Percentiles rank a stretch among this genome's conserved stretches.
Conservation (phyloP, 768 basidiomycete genomes). For the Galerina marginata region DNA sequence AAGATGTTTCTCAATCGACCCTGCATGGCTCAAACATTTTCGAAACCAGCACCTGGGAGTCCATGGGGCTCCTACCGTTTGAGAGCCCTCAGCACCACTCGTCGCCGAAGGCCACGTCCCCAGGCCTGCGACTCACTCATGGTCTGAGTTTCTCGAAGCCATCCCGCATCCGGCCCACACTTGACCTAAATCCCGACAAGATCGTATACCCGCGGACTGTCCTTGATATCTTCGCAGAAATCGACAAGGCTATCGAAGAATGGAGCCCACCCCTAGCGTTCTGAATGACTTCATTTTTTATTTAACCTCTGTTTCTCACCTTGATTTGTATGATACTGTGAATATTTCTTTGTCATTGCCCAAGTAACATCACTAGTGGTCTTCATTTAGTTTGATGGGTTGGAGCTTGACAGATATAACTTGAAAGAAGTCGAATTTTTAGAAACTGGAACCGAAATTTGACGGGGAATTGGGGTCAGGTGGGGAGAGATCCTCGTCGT, state of each 20-base stretch:
- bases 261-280: constrained; percentile 26
- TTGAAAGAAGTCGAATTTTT: not conserved
- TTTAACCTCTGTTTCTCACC: not conserved
- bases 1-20: not conserved
- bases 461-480: too few relatives aligned
- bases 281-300: not conserved
- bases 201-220: constrained; percentile 35
- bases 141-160: too few relatives aligned
- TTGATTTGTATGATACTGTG: constrained; percentile 9
- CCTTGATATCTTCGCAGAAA: constrained; percentile 36
- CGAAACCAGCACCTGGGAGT: not conserved
- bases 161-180: too few relatives aligned
- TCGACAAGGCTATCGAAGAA: constrained; percentile 38
- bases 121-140: too few relatives aligned
- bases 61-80: constrained; percentile 7
- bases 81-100: constrained; percentile 10
- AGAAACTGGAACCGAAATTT: not conserved
- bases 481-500: too few relatives aligned
- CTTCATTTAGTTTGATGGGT: too few relatives aligned
- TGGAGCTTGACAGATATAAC: too few relatives aligned
- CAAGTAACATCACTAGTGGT: too few relatives aligned
- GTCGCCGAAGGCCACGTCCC: constrained; percentile 3
- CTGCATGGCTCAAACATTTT: not conserved
- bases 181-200: not conserved
- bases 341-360: not conserved